These are phyloP conservation scores for Mortierella sp. DNA, from an alignment of 371 early-diverging fungal genomes.

Conservation along the genomic window DNA sequence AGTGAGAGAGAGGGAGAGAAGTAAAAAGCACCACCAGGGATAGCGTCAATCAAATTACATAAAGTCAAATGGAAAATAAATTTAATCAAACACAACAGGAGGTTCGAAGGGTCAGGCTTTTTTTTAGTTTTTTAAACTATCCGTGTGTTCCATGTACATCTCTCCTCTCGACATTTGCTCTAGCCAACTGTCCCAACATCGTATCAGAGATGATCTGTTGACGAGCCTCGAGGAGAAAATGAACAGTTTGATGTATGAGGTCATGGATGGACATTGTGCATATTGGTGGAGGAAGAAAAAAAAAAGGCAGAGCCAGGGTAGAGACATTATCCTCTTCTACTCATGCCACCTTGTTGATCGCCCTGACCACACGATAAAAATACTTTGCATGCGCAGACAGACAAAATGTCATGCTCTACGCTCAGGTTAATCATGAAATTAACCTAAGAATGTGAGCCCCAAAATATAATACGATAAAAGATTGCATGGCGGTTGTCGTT, in stretches of 20 bases:
- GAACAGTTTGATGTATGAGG: conserved; percentile 11
- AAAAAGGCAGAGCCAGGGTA: not conserved
- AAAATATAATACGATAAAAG: not conserved
- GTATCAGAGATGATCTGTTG: conserved; percentile 21
- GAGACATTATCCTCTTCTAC: not conserved
- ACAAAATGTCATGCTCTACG: conserved; percentile 2
- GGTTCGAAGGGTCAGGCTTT: conserved; percentile 4
- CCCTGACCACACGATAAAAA: conserved; percentile 4
- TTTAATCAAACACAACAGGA: conserved; percentile 21
- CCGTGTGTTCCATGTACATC: conserved; percentile 2
- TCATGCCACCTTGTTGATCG: not conserved
- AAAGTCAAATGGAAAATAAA: conserved; percentile 4
- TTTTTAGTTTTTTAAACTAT: not conserved
- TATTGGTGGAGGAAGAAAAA: not conserved
- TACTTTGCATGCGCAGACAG: conserved; percentile 12
- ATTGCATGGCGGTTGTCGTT: not conserved
- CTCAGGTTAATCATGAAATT: conserved; percentile 14
- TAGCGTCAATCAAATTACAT: not conserved
- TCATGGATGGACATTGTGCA: not conserved
- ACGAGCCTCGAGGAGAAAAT: conserved; percentile 18
- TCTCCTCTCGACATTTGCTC: not conserved
- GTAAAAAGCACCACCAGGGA: not conserved
- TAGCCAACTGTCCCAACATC: not conserved
- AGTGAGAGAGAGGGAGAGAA: not conserved
- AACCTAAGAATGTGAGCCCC: conserved; percentile 18